Base-by-base conservation (phyloP, 352 stramenopile species). In the Globisporangium orthogonon region DNA sequence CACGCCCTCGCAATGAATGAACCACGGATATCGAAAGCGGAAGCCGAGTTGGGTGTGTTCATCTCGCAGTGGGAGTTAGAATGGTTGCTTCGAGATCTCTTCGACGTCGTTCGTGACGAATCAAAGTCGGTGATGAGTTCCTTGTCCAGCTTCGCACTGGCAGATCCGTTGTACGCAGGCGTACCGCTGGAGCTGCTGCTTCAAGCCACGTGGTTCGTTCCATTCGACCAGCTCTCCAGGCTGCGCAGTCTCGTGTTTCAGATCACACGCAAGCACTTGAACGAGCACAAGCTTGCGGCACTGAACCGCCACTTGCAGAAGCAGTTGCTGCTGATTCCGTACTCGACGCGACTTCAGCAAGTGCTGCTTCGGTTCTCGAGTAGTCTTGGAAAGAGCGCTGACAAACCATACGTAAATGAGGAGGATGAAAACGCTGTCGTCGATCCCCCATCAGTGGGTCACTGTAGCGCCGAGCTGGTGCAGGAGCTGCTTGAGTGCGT, bases 121-220 rank as follows among this genome's bases (percentile, higher is more conserved):
- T 13, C 37, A 13, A 41, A 14, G 7, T 15, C 35, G 10, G 7
- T 14, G 10, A 14, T 11, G 15, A 17, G 40, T 11, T 56, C 17
- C 33, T 40, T 40, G 17, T 29, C 35, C 4, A 11, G 47, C 49
- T 53, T 44, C 69, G 29, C 50, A 37, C 3, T 74, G 17, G 18
- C 47, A 17, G 39, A 67, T 18, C 50, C 56, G 1, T 56, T 66
- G 28, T 69, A 71, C 51, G 31, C 33, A 2, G 45, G 54, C 0
- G 48, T 72, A 2, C 48, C 62, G 13, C 55, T 74, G 4, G 43
- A 64, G 13, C 60, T 65, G 18, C 65, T 78, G 14, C 58, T 87
- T 1, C 65, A 76, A 57, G 70, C 75, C 13, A 86, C 73, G 37
- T 87, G 78, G 78, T 83, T 87, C 52, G 45, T 87, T n/a, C 76